Evolutionary conservation across 345 rosid genomes (phyloP).

Genomic region (Raphanus sativus): DNA sequence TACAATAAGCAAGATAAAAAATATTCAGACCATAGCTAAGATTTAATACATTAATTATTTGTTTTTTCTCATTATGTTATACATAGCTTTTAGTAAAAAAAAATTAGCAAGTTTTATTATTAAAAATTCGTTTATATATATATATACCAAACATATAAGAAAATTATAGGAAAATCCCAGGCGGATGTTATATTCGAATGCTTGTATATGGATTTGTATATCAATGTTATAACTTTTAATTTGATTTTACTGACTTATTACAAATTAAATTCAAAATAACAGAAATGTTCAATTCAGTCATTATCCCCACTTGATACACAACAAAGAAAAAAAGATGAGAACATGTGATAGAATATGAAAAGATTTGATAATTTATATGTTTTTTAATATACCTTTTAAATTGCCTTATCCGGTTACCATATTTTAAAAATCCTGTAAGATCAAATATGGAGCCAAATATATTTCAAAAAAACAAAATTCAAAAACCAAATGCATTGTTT

Average conservation of each 20-base stretch:
- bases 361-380: background rate
- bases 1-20: too few species aligned
- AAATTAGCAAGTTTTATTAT: too few species aligned
- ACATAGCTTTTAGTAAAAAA: too few species aligned
- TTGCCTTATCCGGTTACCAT: background rate
- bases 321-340: background rate
- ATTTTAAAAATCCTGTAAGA: background rate
- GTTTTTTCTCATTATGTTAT: too few species aligned
- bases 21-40: too few species aligned
- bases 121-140: too few species aligned
- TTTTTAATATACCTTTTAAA: background rate
- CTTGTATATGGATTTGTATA: background rate
- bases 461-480: slow-evolving; percentile 21
- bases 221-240: background rate
- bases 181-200: too few species aligned
- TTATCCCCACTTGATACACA: background rate
- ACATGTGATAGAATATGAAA: background rate
- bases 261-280: background rate
- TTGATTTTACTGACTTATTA: background rate
- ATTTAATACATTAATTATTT: too few species aligned
- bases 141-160: too few species aligned
- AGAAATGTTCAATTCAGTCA: background rate
- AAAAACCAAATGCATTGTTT: background rate
- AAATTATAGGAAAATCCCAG: too few species aligned
- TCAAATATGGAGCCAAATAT: slow-evolving; percentile 31